Evolutionary conservation across 2,329 filamentous ascomycete genomes (phyloP).

Genomic region (Alternaria triticina): DNA sequence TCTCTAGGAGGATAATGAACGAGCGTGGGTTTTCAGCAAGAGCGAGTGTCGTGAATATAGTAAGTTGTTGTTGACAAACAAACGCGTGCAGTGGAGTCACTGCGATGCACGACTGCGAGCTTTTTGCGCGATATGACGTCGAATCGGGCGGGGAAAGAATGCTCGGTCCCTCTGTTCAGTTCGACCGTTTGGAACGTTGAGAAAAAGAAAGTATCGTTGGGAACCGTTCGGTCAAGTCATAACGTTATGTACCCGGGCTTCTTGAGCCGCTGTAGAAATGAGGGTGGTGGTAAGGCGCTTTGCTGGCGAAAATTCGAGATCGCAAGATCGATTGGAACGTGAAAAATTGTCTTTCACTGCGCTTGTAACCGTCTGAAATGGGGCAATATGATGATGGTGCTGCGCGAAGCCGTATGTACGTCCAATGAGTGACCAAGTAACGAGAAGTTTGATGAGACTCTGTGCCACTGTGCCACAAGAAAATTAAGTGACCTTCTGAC

Average conservation of each 20-base stretch:
- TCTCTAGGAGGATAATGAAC: neutral
- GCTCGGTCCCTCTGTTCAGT: neutral
- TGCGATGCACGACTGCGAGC: neutral
- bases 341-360: neutral
- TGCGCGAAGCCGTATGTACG: conserved; percentile 1
- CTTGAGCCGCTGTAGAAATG: neutral
- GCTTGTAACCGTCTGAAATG: conserved; percentile 15
- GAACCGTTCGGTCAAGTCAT: neutral
- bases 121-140: neutral
- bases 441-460: conserved; percentile 4
- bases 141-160: neutral
- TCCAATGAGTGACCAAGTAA: conserved; percentile 9
- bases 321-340: neutral
- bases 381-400: conserved; percentile 4
- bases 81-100: conserved; percentile 1
- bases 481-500: neutral
- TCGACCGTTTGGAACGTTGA: neutral
- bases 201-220: neutral
- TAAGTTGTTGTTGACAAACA: conserved; percentile 17
- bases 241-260: neutral
- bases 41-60: neutral
- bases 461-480: neutral
- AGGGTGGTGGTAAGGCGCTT: neutral
- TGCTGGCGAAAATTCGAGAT: neutral
- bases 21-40: neutral